Evolutionary conservation across 331 rosid genomes (phyloP), one percentile per base, ranked within the genome.

Genomic region (Spiraea crenata): DNA sequence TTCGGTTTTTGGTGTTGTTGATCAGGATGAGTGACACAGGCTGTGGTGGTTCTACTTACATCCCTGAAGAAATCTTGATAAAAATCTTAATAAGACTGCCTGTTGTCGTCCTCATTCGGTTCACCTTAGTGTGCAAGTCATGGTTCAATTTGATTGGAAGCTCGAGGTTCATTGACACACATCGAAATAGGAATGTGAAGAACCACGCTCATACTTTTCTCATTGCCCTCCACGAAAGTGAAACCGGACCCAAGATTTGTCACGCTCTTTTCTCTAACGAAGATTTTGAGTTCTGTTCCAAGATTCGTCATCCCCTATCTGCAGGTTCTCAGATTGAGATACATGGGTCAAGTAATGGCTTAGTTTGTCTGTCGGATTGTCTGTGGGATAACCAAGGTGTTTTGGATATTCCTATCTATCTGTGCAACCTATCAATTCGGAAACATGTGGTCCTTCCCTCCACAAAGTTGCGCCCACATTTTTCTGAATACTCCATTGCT

Each of bases 281-380:
- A 12, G 45, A 52, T 10, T 64, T 19, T 45, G 40, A 64, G 69
- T 12, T 41, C 52, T 20, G 41, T 4, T 45, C 3, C 12, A 25
- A 20, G 39, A 44, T 64, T 19, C 11, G 39, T 20, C 69, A 44
- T 45, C 69, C 35, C 7, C 5, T 9, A 1, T 25, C 31, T 25
- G 31, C 16, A 54, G 69, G 25, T 19, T 3, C 16, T 48, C 6
- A 35, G 45, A 10, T 45, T 45, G 34, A 19, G 55, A 45, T 64
- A 44, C 25, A 64, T 44, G 69, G 55, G 44, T 64, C 40, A 5
- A 44, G 69, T 12, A 45, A 64, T 25, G 55, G 69, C 8, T n/a
- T 64, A 6, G 11, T 64, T 64, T 64, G 69, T 44, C 47, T 64
- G 31, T 64, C 69, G 15, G 39, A 64, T n/a, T n/a, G n/a, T n/a